Conservation (phyloP, 225 moss, liverwort and hornwort species). For the Polytrichum formosum region DNA sequence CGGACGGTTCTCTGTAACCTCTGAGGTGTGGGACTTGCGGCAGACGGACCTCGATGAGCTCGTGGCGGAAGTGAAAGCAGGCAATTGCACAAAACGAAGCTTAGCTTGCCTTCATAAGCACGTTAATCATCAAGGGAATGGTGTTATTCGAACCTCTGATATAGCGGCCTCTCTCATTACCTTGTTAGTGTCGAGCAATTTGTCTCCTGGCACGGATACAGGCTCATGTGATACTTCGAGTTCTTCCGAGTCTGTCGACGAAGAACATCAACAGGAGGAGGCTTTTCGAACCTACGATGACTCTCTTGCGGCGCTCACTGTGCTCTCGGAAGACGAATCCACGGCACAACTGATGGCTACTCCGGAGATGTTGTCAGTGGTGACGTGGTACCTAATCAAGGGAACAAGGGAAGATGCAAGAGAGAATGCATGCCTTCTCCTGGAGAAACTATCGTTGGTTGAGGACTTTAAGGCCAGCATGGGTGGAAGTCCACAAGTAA, state of each 20-base stretch:
- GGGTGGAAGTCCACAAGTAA: constrained; percentile 29
- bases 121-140: constrained; percentile 5
- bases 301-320: constrained; percentile 18
- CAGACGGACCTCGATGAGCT: constrained; percentile 43
- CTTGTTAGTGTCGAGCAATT: constrained; percentile 18
- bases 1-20: constrained; percentile 26
- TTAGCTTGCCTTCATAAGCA: constrained; percentile 25
- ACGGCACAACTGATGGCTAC: constrained; percentile 32
- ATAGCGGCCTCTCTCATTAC: constrained; percentile 30
- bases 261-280: constrained; percentile 19
- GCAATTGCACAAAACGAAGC: constrained; percentile 28
- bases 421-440: constrained; percentile 23
- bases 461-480: constrained; percentile 45
- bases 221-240: constrained; percentile 11
- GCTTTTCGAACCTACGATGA: too few relatives aligned
- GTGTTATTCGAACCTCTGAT: constrained; percentile 21
- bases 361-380: constrained; percentile 31
- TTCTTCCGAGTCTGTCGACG: constrained; percentile 7
- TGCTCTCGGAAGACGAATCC: constrained; percentile 32
- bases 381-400: constrained; percentile 26
- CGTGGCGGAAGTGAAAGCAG: constrained; percentile 26
- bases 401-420: constrained; percentile 25
- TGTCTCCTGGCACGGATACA: constrained; percentile 6
- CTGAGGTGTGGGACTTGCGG: constrained; percentile 9
- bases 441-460: constrained; percentile 48